Conservation (phyloP, 768 basidiomycete species). For the Suillus alpinus region DNA sequence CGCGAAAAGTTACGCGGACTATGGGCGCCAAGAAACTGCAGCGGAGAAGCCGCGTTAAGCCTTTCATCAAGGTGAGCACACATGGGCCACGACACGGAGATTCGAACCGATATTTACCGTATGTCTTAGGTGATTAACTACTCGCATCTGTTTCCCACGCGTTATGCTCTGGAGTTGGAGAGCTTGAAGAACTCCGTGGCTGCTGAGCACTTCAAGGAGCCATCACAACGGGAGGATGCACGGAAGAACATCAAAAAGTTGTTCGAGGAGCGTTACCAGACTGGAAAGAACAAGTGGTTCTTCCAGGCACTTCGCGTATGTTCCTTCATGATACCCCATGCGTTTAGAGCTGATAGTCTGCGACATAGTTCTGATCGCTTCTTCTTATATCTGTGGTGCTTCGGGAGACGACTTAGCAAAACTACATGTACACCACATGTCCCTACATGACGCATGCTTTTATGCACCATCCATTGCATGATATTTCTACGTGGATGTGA, state of each 20-base stretch:
- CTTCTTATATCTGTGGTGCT: conserved; percentile 11
- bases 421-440: conserved; percentile 39
- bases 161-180: conserved; percentile 97
- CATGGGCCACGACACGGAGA: neutral
- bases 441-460: conserved; percentile 24
- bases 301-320: conserved; percentile 82
- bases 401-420: conserved; percentile 27
- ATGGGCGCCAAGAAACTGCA: conserved; percentile 97
- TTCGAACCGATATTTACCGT: neutral
- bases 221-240: conserved; percentile 88
- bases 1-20: conserved; percentile 92
- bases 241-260: conserved; percentile 97
- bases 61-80: conserved; percentile 90
- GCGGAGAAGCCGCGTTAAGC: conserved; percentile 95
- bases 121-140: conserved; percentile 82
- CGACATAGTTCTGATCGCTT: conserved; percentile 34
- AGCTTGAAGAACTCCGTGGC: conserved; percentile 83
- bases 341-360: conserved; percentile 6
- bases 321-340: neutral
- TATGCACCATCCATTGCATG: conserved; percentile 18
- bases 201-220: conserved; percentile 95
- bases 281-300: conserved; percentile 99
- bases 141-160: conserved; percentile 98
- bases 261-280: conserved; percentile 90
- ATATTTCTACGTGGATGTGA: conserved; percentile 1